These are phyloP conservation scores for Nigrospora osmanthi DNA, from an alignment of 2,329 filamentous ascomycete species.

Conservation along the genomic window DNA sequence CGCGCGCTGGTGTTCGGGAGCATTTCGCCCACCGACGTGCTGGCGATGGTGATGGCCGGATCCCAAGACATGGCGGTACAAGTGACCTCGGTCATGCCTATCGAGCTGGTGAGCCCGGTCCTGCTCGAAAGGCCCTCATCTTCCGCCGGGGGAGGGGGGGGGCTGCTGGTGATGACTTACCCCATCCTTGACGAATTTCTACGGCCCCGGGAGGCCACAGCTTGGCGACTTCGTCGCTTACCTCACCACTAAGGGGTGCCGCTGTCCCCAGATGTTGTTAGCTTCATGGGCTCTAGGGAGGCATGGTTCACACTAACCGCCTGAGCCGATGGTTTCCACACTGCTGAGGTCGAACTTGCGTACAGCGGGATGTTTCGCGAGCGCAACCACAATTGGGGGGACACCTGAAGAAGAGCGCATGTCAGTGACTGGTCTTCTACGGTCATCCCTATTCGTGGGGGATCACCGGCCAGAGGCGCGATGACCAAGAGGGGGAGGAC, in stretches of 20 bases:
- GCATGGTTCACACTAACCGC: slow-evolving; percentile 18
- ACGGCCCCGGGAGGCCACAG: slow-evolving; percentile 36
- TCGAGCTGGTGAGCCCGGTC: neutral
- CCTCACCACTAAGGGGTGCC: slow-evolving; percentile 56
- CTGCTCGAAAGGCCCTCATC: no score
- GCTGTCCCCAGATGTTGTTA: slow-evolving; percentile 26
- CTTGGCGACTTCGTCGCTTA: slow-evolving; percentile 49
- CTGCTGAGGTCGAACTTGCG: slow-evolving; percentile 62
- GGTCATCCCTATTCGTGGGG: no score
- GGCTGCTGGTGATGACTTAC: slow-evolving; percentile 53
- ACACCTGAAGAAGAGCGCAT: slow-evolving; percentile 29
- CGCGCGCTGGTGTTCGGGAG: slow-evolving; percentile 62
- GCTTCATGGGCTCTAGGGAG: no score
- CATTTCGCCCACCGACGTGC: slow-evolving; percentile 55
- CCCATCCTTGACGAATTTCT: slow-evolving; percentile 62
- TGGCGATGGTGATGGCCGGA: slow-evolving; percentile 30
- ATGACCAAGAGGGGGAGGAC: no score
- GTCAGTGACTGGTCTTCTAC: no score
- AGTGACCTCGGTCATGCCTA: slow-evolving; percentile 78
- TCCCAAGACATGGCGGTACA: slow-evolving; percentile 63
- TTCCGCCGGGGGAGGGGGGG: no score
- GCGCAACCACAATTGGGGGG: slow-evolving; percentile 65
- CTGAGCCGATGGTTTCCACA: slow-evolving; percentile 50
- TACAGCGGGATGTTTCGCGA: slow-evolving; percentile 63
- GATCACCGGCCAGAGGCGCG: no score